Evolutionary conservation across 768 basidiomycete genomes (phyloP), one percentile per base, ranked within the genome.

Genomic region (Lactarius quietus): DNA sequence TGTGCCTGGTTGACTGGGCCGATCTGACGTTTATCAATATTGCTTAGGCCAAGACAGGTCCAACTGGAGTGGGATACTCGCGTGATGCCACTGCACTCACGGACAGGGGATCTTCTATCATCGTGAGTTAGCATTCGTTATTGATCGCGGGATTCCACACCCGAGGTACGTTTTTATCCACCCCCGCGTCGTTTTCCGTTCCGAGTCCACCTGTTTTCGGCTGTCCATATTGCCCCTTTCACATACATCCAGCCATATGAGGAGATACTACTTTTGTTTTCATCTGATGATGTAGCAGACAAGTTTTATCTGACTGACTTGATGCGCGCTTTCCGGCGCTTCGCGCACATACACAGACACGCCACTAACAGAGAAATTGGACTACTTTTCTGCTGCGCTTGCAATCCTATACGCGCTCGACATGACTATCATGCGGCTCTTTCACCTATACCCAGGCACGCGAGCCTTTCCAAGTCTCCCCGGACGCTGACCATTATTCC

Each of bases 351-450:
- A n/a, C 63, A 26, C 69, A 93, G 96, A 98, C 77, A 78, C 85
- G 6, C 86, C 89, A 2, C 73, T 78, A 29, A 98, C 95, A 2
- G 97, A 99, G 76, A 90, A 88, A 69, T 64, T 95, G 73, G 97
- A 98, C 72, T 99, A 99, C 75, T 97, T 98, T 74, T 93, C 93
- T 3, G 97, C 97, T 6, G 94, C 90, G 0, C 76, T 89, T 10
- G 87, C 89, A 15, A 95, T 97, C 68, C 74, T 95, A 29, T 90
- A 84, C 69, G 88, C 89, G 2, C 79, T 98, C 5, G 95, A 92
- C 75, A 86, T 84, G 74, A 84, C 89, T 29, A 80, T 86, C 70
- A 78, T 94, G 55, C 91, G 96, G 5, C 74, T 91, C 20, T 88
- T 89, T 72, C 86, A 89, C 70, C 77, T 95, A 57, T 93, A 93